Evolutionary conservation across 1,139 yeast species (phyloP), one percentile per base, ranked within the genome.

Genomic region (Kodamaea fungicola): DNA sequence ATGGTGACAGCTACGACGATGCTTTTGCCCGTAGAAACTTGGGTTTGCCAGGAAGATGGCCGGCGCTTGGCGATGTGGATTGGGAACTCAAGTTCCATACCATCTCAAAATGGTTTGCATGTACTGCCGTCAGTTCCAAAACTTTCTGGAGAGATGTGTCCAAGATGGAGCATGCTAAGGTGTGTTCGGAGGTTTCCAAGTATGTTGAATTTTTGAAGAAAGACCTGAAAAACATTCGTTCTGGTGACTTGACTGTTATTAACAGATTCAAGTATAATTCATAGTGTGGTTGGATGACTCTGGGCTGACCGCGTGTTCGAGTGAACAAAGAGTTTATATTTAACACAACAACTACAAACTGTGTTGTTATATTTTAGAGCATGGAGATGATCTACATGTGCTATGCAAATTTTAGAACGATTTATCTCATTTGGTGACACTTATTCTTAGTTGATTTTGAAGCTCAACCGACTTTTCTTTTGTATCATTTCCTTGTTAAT

Each of bases 51-150:
- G 53, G 52, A 12, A 39, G 23, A 8, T 50, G 50, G 40, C 37
- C 41, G 3, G 34, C 50, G 8, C 47, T 57, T 39, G 50, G 57
- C 21, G 28, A 32, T 2, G 38, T 45, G 27, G 69, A 63, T 39
- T 62, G 66, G 66, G 68, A 67, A 45, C 51, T 67, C 35, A 49
- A 49, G 36, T 57, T 65, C 43, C 69, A 63, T 41, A 48, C 67
- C 5, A 52, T 65, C 25, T 55, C 67, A 28, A 51, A 55, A 37
- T 63, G 64, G 63, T 46, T 63, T 12, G 65, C 61, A 6, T 67
- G 73, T 45, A 50, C 49, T 10, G 65, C 55, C 2, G 44, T 64
- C 12, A 45, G 42, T 6, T 51, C 54, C 31, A 42, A 50, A 12
- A 34, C 40, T 10, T 61, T 43, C 38, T 58, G 64, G 63, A 49